Conservation (phyloP, 2,329 filamentous ascomycete species). For the Beauveria rudraprayagi region DNA sequence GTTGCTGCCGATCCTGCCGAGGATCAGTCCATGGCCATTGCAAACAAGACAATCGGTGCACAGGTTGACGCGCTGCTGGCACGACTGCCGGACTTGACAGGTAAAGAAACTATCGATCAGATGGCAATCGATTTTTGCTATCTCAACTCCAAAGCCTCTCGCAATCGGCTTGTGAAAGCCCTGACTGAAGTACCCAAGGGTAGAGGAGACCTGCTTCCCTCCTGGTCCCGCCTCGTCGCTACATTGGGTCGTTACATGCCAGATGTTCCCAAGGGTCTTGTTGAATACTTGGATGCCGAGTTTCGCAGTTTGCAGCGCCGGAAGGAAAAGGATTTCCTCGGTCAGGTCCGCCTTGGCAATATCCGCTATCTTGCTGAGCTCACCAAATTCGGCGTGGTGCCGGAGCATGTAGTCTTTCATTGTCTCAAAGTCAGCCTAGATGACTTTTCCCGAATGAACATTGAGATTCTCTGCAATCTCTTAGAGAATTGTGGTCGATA, state of each 20-base stretch:
- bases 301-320: constrained; percentile 93
- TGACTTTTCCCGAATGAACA: constrained; percentile 97
- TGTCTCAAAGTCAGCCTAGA: constrained; percentile 96
- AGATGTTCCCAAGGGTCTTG: constrained; percentile 85
- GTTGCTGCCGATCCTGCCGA: constrained; percentile 51
- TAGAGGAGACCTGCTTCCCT: constrained; percentile 79
- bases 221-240: constrained; percentile 86
- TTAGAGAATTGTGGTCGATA: constrained; percentile 96
- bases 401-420: constrained; percentile 97
- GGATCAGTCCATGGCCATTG: constrained; percentile 87
- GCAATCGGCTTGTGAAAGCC: constrained; percentile 87
- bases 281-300: constrained; percentile 89
- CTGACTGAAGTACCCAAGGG: constrained; percentile 93
- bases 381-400: constrained; percentile 96
- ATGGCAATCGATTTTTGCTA: constrained; percentile 96
- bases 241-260: constrained; percentile 91
- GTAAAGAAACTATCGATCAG: constrained; percentile 86
- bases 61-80: constrained; percentile 88
- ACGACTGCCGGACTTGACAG: constrained; percentile 82
- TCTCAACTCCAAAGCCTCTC: constrained; percentile 93
- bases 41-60: constrained; percentile 94
- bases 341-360: constrained; percentile 86
- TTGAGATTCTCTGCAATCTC: constrained; percentile 94
- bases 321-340: constrained; percentile 95
- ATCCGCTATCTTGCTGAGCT: constrained; percentile 96